Base-by-base conservation (phyloP, 2,329 filamentous ascomycete species). In the Neophaeococcomyces aloes region DNA sequence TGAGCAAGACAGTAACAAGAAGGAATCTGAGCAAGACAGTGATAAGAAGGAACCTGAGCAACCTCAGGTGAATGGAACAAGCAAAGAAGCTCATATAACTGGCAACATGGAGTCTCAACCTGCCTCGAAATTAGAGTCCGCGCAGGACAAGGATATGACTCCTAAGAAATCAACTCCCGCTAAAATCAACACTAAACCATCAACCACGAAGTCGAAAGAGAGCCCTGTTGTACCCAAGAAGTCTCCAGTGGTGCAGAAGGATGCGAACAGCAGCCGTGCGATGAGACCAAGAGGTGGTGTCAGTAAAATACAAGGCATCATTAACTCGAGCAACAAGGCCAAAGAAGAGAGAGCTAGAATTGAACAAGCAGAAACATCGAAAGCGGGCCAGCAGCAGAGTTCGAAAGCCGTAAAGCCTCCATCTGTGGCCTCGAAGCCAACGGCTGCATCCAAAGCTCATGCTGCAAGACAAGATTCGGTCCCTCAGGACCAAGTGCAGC, bases 301-400 rank as follows among this genome's bases (percentile, higher is more conserved):
- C 15, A 44, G 46, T 42, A 65, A 53, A 44, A 60, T 56, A 38
- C 56, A 49, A 37, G 48, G 53, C 14, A 46, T 55, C 7, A 59
- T 56, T 37, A 56, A 60, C 18, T 48, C 53, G 14, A 57, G 57
- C n/a, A 52, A 49, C 34, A 33, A 45, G 40, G 46, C 48, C 15
- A 42, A 60, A 55, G 45, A 56, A 59, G 50, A 45, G 17, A 51
- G 53, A 48, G 45, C 41, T 10, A 44, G 36, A n/a, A 27, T 43
- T 29, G 39, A 33, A 15, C 29, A 42, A 23, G 17, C 29, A 4
- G 58, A 55, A 37, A 51, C 59, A 3, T 25, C 54, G n/a, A 58
- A 56, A 41, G 51, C 52, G 29, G 45, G 48, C 15, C 56, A 57
- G 44, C 65, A 62, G 48, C 48, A 59, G 4, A 61, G 57, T 42